These are phyloP conservation scores for Colletotrichum sp. DNA, from an alignment of 2,329 filamentous ascomycete genomes.

Conservation along the genomic window DNA sequence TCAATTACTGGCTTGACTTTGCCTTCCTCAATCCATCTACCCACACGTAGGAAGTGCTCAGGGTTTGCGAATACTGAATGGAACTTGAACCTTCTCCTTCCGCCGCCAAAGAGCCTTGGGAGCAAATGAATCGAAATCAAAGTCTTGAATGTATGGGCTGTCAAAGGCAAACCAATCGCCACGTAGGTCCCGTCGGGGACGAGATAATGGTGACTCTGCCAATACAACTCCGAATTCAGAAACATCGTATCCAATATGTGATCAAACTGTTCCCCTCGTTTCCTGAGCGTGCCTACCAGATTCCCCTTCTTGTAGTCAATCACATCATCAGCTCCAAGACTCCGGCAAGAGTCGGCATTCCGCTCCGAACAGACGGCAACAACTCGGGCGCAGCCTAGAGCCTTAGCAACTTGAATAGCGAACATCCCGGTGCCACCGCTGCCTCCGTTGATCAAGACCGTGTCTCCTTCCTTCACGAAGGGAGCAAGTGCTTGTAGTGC, in stretches of 20 bases:
- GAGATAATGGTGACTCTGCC: slow-evolving; percentile 54
- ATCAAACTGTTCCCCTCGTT: slow-evolving; percentile 22
- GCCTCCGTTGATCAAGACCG: slow-evolving; percentile 47
- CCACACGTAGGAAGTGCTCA: slow-evolving; percentile 55
- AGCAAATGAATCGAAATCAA: slow-evolving; percentile 28
- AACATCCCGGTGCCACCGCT: slow-evolving; percentile 41
- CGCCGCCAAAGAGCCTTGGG: slow-evolving; percentile 41
- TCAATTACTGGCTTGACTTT: slow-evolving; percentile 64
- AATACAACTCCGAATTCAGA: slow-evolving; percentile 53
- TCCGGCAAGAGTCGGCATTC: slow-evolving; percentile 35
- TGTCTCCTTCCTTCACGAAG: slow-evolving; percentile 45
- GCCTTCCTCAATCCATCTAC: slow-evolving; percentile 59
- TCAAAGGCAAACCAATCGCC: slow-evolving; percentile 50
- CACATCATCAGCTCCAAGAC: slow-evolving; percentile 39
- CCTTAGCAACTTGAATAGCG: slow-evolving; percentile 40
- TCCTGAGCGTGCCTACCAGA: slow-evolving; percentile 19
- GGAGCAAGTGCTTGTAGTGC: slow-evolving; percentile 25
- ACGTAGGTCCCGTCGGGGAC: slow-evolving; percentile 52
- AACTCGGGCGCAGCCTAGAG: slow-evolving; percentile 32
- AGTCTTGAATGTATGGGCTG: slow-evolving; percentile 25
- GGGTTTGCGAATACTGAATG: slow-evolving; percentile 42
- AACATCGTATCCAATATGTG: slow-evolving; percentile 30
- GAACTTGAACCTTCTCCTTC: slow-evolving; percentile 45
- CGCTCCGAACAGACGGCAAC: slow-evolving; percentile 36
- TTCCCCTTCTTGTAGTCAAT: slow-evolving; percentile 35